Evolutionary conservation across 495 filamentous ascomycete species (phyloP), one percentile per base, ranked within the genome.

Genomic region (Baudoinia panamericana): DNA sequence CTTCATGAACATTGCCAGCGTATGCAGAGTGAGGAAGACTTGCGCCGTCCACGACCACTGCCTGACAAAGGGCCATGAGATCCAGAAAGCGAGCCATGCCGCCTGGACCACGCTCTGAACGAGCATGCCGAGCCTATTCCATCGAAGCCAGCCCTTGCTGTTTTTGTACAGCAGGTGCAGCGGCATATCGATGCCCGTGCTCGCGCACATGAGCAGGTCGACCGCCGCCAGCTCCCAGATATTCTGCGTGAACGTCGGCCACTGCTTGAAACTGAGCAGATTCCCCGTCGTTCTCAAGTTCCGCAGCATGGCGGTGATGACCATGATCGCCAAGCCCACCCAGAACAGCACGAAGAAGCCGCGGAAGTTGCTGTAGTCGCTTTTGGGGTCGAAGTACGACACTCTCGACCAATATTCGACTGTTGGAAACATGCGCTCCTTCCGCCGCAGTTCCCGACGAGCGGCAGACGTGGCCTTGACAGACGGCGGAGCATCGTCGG

Each of bases 331-430:
- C 41, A 97, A 64, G 4, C 81, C 84, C 34, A 97, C 87, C 90
- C 90, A 97, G 63, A 96, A 97, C 29, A 97, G 70, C 30, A 86
- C 80, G 60, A 93, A 97, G 70, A 97, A 97, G 46, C 90, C 90
- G 47, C 85, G 75, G 60, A 97, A 97, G 53, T 97, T 83, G 42
- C 77, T 75, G 50, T 96, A 92, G 52, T 93, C 84, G 63, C 82
- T 88, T 36, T 73, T 70, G 11, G 84, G 84, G 60, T 97, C 90
- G 60, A 97, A 95, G 59, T 97, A 88, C 7, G 88, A 95, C 13
- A 95, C 82, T 23, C 90, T 77, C n/a, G 80, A 78, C 9, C 82
- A 72, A 64, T 87, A 97, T 54, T 93, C 80, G 52, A 93, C 83
- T 5, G 84, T 93, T n/a, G 93, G 90, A 57, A 97, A 97, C 25